Percentiles rank a stretch among this genome's conserved stretches.
Conservation (phyloP, 2,329 filamentous ascomycete species). For the Ceratocystis diversiconidia region DNA sequence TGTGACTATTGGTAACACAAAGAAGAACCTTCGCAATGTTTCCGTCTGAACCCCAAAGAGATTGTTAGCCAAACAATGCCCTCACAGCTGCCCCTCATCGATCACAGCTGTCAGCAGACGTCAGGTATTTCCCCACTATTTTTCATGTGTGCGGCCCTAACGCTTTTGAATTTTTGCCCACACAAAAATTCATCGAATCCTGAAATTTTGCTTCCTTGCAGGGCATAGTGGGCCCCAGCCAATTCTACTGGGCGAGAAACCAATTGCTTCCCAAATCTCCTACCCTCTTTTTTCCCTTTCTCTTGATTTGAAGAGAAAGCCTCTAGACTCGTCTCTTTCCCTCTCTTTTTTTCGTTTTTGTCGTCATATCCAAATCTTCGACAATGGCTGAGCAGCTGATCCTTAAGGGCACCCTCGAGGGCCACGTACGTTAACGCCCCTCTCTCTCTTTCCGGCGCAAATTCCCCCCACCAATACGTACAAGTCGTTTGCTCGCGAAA, state of each 20-base stretch:
- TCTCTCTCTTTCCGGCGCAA: constrained; percentile 18
- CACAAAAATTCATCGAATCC: constrained; percentile 19
- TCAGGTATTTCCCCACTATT: constrained; percentile 13
- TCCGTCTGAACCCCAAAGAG: neutral
- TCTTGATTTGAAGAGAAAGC: constrained; percentile 19
- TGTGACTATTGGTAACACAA: constrained; percentile 1
- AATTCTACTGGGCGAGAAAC: constrained; percentile 17
- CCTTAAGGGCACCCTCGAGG: constrained; percentile 93
- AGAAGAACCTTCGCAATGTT: neutral
- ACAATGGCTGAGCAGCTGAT: constrained; percentile 84
- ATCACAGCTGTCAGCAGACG: neutral
- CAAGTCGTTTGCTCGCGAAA: neutral
- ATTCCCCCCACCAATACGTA: neutral
- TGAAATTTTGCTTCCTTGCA: constrained; percentile 18
- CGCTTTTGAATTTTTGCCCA: constrained; percentile 18
- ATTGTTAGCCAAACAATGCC: neutral
- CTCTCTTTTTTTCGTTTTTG: constrained; percentile 17
- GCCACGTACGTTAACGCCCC: constrained; percentile 54
- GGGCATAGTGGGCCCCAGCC: constrained; percentile 18
- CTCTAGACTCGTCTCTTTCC: constrained; percentile 20
- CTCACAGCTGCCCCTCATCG: neutral
- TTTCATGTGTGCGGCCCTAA: constrained; percentile 18
- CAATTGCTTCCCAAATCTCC: constrained; percentile 18
- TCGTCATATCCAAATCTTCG: constrained; percentile 16
- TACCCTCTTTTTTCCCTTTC: constrained; percentile 17